Evolutionary conservation across 352 stramenopile genomes (phyloP).

Genomic region (Phytophthora hybrid): DNA sequence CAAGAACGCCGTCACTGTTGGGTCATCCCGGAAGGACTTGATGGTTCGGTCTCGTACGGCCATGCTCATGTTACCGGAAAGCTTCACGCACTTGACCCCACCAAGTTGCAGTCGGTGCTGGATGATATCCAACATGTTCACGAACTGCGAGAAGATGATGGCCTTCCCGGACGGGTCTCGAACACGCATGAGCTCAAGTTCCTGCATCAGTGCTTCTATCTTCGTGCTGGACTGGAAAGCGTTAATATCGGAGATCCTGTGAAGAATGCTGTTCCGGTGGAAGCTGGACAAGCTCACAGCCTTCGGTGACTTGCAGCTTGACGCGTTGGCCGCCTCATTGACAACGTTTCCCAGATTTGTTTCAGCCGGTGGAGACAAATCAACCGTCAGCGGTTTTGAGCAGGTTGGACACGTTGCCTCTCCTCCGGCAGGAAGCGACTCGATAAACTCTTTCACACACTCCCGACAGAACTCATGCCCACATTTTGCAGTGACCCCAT

Average conservation of each 20-base stretch:
- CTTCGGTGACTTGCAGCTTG: conserved; percentile 27
- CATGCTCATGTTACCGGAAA: conserved; percentile 93
- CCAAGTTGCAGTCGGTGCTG: conserved; percentile 94
- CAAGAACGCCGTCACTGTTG: conserved; percentile 94
- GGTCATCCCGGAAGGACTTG: conserved; percentile 89
- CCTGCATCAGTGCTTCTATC: conserved; percentile 98
- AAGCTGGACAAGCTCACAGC: conserved; percentile 67
- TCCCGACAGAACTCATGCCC: conserved; percentile 93
- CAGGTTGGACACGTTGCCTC: conserved; percentile 81
- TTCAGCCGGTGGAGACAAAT: conserved; percentile 59
- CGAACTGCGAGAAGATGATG: conserved; percentile 99
- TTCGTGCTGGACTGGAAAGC: conserved; percentile 95
- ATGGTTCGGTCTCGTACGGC: conserved; percentile 84
- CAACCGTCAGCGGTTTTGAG: conserved; percentile 85
- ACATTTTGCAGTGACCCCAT: conserved; percentile 92
- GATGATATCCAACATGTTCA: conserved; percentile 99
- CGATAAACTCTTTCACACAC: conserved; percentile 85
- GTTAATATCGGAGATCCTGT: conserved; percentile 65
- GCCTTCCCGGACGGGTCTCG: conserved; percentile 96
- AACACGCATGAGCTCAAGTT: conserved; percentile 95
- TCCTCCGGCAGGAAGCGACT: conserved; percentile 68
- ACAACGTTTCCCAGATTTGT: conserved; percentile 23
- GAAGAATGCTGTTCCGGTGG: conserved; percentile 78
- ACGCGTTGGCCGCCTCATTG: conserved; percentile 8
- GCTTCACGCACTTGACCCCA: conserved; percentile 90